Conservation (phyloP, 495 filamentous ascomycete species). For the Penicillium samsonianum region DNA sequence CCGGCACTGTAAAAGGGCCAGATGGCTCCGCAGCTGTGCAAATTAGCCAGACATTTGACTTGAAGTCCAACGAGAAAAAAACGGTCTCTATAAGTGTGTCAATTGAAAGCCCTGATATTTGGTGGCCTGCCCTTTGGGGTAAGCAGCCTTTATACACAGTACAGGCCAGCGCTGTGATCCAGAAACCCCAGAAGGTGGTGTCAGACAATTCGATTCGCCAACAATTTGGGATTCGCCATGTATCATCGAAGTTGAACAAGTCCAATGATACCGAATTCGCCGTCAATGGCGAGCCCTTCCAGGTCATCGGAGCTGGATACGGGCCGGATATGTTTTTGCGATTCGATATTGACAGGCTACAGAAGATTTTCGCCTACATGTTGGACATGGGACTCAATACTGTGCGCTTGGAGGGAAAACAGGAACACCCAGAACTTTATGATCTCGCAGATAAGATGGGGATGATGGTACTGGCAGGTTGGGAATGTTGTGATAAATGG, state of each 20-base stretch:
- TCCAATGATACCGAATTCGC: constrained; percentile 57
- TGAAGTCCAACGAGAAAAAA: constrained; percentile 41
- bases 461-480: constrained; percentile 63
- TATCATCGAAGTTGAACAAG: constrained; percentile 51
- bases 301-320: constrained; percentile 62
- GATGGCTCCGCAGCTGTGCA: constrained; percentile 18
- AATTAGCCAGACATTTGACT: constrained; percentile 34
- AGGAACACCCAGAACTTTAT: constrained; percentile 62
- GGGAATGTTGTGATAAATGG: constrained; percentile 73
- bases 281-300: constrained; percentile 59
- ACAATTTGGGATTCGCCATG: constrained; percentile 57
- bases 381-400: constrained; percentile 65
- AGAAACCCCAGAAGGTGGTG: constrained; percentile 19
- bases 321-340: constrained; percentile 63
- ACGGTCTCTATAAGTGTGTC: constrained; percentile 40
- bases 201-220: constrained; percentile 45
- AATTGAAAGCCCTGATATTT: constrained; percentile 60
- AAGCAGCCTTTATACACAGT: constrained; percentile 68
- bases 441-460: constrained; percentile 58
- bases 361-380: constrained; percentile 49
- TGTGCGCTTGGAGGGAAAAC: constrained; percentile 64
- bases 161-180: constrained; percentile 38
- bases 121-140: constrained; percentile 80
- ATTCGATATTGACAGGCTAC: constrained; percentile 47
- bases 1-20: constrained; percentile 37